Base-by-base conservation (phyloP, 768 basidiomycete genomes). In the Tephrocybe sp. region DNA sequence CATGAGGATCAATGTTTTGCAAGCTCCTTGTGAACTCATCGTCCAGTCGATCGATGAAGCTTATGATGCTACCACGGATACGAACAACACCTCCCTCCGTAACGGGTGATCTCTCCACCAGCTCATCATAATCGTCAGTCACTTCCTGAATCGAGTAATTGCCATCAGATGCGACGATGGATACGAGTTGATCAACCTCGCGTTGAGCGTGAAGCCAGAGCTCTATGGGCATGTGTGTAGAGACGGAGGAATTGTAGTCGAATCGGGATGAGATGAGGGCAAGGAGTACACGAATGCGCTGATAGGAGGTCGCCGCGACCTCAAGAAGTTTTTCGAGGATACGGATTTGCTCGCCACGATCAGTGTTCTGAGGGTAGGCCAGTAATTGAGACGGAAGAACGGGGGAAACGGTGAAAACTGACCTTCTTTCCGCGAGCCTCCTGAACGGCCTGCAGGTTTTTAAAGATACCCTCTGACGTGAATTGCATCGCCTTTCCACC, bases 1-100 rank as follows among this genome's bases (percentile, higher is more conserved):
- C 94, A 65, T 99, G 97, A 7, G 97, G 96, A 62, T 99, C 97
- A 57, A 97, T 93, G 64, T 98, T 93, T 80, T 98, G 97, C 28
- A 99, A 72, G 62, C 92, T 94, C 64, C 90, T 90, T 38, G 94
- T 98, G 68, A 99, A 99, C 71, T 99, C 97, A 61, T 98, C 97
- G 66, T 98, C 97, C 41, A 99, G 72, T 47, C 95, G 86, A 68
- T 99, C 97, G 41, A 99, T 83, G 59, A 97, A 92, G 64, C 91
- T 92, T 69, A 98, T 96, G 67, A 99, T 84, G 64, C 90, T 96
- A 37, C 97, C 97, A 45, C 96, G 88, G 53, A 99, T 88, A 53
- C 84, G 81, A 51, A 98, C 93, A 39, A 86, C 64, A 10, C 89
- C 87, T 21, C 81, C 75, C 59, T 92, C 88, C 8, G 78, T 73